Percentiles rank a stretch among this genome's conserved stretches.
These are phyloP conservation scores for Pseudogymnoascus sp. DNA, from an alignment of 2,329 filamentous ascomycete species.

Conservation along the genomic window DNA sequence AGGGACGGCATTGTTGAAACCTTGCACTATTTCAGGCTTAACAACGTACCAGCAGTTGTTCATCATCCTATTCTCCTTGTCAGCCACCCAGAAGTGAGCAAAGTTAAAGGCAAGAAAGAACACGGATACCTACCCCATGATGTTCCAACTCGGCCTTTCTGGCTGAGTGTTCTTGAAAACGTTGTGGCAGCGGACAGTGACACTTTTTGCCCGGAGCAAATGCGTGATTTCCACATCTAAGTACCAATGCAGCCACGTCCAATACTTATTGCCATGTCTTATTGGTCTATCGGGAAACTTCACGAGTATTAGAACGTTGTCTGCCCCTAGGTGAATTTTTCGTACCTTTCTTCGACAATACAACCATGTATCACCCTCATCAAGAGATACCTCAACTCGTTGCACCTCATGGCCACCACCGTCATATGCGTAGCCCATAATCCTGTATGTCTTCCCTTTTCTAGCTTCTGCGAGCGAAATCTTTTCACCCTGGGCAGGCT, in stretches of 20 bases:
- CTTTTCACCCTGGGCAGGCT: conserved; percentile 37
- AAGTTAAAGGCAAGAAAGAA: not conserved
- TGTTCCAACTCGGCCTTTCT: conserved; percentile 37
- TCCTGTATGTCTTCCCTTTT: conserved; percentile 33
- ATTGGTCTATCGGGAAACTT: conserved; percentile 39
- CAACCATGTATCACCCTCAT: conserved; percentile 39
- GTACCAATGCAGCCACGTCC: conserved; percentile 46
- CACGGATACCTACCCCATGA: conserved; percentile 28
- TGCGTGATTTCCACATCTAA: conserved; percentile 38
- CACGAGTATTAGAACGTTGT: conserved; percentile 15
- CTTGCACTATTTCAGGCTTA: conserved; percentile 29
- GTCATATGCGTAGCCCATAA: conserved; percentile 40
- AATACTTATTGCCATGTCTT: conserved; percentile 44
- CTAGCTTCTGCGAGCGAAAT: conserved; percentile 31
- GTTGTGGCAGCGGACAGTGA: conserved; percentile 40
- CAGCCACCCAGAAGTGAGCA: not conserved
- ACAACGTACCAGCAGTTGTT: conserved; percentile 44
- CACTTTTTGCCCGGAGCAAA: conserved; percentile 33
- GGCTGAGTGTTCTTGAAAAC: conserved; percentile 44
- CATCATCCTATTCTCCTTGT: conserved; percentile 35
- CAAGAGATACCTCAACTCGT: conserved; percentile 39
- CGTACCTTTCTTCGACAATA: conserved; percentile 33
- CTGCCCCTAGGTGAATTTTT: not conserved
- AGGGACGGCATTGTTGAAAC: not conserved
- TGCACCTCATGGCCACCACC: conserved; percentile 42